Percentiles rank a stretch among this genome's conserved stretches.
Evolutionary conservation across 345 rosid genomes (phyloP).

Genomic region (Leavenworthia alabamica): DNA sequence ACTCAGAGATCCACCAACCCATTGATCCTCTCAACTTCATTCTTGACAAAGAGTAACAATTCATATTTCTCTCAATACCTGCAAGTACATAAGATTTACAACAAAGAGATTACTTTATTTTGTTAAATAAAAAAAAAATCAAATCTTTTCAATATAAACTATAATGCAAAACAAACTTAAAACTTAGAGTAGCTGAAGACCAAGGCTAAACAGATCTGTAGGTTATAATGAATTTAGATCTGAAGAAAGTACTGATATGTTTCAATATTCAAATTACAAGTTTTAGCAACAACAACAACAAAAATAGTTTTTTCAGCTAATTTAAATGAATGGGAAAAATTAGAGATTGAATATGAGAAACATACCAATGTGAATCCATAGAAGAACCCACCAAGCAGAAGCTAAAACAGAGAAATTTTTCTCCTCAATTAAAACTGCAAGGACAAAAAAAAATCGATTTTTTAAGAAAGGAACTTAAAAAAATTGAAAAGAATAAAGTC

Average conservation of each 20-base stretch:
- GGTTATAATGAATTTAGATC: constrained; percentile 3
- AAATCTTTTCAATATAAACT: background rate
- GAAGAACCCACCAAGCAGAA: background rate
- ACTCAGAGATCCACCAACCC: constrained; percentile 33
- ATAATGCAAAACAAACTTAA: background rate
- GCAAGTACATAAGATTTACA: constrained; percentile 13
- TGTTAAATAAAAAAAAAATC: background rate
- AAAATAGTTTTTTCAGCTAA: background rate
- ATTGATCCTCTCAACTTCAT: constrained; percentile 18
- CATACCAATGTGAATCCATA: constrained; percentile 30
- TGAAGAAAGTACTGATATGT: background rate
- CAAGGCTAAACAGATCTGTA: constrained; percentile 5
- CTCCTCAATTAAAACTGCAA: constrained; percentile 4
- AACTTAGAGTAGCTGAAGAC: background rate
- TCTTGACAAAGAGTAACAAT: background rate
- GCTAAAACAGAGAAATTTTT: background rate
- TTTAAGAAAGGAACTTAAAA: background rate
- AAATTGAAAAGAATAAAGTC: background rate
- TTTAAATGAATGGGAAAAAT: background rate
- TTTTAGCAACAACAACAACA: background rate
- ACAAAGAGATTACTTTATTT: background rate
- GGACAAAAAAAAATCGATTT: background rate
- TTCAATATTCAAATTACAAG: constrained; percentile 3
- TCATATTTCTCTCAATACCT: constrained; percentile 12
- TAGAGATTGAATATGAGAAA: background rate